phyloP scores from a whole-genome alignment of 148 eudicot genomes.

The Rhododendron vialii region DNA sequence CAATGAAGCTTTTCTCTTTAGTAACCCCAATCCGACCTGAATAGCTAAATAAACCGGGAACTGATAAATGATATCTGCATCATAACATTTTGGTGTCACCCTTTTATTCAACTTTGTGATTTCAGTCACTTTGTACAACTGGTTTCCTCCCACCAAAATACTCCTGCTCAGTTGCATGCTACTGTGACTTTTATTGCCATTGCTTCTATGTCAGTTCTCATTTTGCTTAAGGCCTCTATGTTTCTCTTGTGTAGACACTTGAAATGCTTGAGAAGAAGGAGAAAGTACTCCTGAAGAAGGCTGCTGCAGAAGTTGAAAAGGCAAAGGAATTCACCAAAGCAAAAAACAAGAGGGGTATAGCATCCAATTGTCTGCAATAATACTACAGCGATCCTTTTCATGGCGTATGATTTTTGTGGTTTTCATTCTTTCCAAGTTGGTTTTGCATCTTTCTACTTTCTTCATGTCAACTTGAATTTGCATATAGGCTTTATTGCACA shows the following conservation, averaged over 20 bases:
- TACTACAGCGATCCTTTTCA: neutral
- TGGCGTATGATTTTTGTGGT: neutral
- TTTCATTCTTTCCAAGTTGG: neutral
- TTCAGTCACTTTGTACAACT: neutral
- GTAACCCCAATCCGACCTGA: neutral
- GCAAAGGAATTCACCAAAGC: conserved; percentile 43
- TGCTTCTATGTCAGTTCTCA: neutral
- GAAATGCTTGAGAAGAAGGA: conserved; percentile 50
- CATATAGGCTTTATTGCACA: neutral
- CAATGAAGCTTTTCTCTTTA: neutral
- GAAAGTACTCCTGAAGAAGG: conserved; percentile 36
- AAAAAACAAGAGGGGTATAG: conserved; percentile 41
- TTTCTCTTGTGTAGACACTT: conserved; percentile 27
- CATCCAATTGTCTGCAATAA: neutral
- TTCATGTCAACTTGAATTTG: neutral
- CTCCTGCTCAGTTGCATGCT: neutral
- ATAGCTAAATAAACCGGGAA: neutral
- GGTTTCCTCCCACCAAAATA: neutral
- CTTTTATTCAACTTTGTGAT: neutral
- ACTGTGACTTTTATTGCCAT: neutral
- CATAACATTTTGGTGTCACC: neutral
- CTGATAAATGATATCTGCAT: neutral
- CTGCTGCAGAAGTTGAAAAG: conserved; percentile 37
- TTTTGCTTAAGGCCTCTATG: neutral
- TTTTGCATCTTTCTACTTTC: neutral